A percentile compares a stretch with the other conserved stretches of the same genome.
These are phyloP conservation scores for Blumeriella jaapii DNA, from an alignment of 2,329 filamentous ascomycete species.

Conservation along the genomic window DNA sequence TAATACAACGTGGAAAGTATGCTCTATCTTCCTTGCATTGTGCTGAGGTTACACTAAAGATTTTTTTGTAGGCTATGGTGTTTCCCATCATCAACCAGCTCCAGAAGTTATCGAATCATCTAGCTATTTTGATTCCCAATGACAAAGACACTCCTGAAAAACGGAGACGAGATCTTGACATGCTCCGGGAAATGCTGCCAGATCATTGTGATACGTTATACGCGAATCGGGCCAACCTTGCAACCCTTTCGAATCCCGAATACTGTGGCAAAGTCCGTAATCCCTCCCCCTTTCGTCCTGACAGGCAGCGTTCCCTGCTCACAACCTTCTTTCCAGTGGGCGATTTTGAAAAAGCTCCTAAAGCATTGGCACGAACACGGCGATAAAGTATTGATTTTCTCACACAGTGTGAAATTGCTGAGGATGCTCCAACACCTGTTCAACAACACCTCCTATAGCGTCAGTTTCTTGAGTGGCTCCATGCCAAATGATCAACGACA, in stretches of 20 bases:
- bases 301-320: not conserved
- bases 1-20: conserved; percentile 37
- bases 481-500: conserved; percentile 77
- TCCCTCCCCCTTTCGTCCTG: not conserved
- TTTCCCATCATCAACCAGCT: conserved; percentile 76
- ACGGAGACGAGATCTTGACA: conserved; percentile 64
- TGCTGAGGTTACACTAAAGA: conserved; percentile 24
- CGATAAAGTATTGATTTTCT: conserved; percentile 93
- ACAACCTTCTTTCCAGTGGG: conserved; percentile 47
- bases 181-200: conserved; percentile 64
- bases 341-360: conserved; percentile 73
- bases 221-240: conserved; percentile 61
- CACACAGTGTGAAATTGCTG: conserved; percentile 76
- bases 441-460: conserved; percentile 76
- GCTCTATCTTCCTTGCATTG: conserved; percentile 32
- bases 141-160: conserved; percentile 55
- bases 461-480: conserved; percentile 81
- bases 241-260: conserved; percentile 72
- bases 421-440: conserved; percentile 79
- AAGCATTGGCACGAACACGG: conserved; percentile 82
- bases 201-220: conserved; percentile 65
- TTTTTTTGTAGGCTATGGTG: conserved; percentile 46
- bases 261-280: conserved; percentile 69
- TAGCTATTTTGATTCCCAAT: conserved; percentile 73
- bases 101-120: conserved; percentile 83